Conservation (phyloP, 2,329 filamentous ascomycete genomes). For the Purpureocillium takamizusanense region DNA sequence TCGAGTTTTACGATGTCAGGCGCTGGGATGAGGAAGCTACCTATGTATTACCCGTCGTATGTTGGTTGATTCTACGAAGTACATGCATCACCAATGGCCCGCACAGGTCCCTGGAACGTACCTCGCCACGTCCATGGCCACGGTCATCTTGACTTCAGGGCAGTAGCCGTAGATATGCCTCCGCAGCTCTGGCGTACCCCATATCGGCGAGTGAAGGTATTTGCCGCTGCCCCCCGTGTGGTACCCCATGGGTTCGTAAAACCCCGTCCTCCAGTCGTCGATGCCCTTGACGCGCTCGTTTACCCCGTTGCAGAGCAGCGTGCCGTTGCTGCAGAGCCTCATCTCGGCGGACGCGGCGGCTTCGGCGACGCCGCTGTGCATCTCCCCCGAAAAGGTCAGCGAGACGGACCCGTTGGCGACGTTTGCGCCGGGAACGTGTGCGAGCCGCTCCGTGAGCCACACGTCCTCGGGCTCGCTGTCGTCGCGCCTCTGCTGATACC, state of each 20-base stretch:
- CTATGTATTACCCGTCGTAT: too few relatives aligned
- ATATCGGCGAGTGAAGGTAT: constrained; percentile 35
- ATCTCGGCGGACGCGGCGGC: constrained; percentile 9
- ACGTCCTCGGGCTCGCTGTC: constrained; percentile 44
- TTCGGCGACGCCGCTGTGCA: constrained; percentile 23
- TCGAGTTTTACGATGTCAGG: too few relatives aligned
- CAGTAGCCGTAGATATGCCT: constrained; percentile 47
- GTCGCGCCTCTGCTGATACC: constrained; percentile 33
- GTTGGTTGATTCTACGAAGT: too few relatives aligned
- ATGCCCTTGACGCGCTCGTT: constrained; percentile 28
- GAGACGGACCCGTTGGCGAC: constrained; percentile 43
- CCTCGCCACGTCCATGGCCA: constrained; percentile 43
- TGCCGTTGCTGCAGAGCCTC: constrained; percentile 13
- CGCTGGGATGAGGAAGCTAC: not conserved
- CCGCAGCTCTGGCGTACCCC: constrained; percentile 36
- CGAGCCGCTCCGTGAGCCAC: constrained; percentile 44
- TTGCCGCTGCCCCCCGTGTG: constrained; percentile 42
- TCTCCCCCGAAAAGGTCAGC: constrained; percentile 42
- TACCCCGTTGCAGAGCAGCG: constrained; percentile 9
- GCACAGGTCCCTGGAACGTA: constrained; percentile 40
- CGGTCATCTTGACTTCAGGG: constrained; percentile 49
- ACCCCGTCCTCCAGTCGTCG: constrained; percentile 41
- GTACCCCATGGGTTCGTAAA: constrained; percentile 50
- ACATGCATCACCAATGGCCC: constrained; percentile 10
- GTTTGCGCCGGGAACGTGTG: constrained; percentile 35